phyloP scores from a whole-genome alignment of 2,329 filamentous ascomycete genomes.

The Fusarium sp. region DNA sequence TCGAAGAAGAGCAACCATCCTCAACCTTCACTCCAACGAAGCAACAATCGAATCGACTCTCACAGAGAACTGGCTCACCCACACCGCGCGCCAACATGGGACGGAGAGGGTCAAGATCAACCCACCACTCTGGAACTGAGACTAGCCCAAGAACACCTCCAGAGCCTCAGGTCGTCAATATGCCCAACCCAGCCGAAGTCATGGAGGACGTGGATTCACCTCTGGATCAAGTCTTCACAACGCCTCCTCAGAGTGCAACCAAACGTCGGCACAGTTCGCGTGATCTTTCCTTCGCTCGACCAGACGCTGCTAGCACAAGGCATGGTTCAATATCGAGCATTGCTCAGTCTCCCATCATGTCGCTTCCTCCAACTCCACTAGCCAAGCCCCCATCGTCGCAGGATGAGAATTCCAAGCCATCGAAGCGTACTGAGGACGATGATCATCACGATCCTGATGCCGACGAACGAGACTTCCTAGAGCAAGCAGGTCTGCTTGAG shows the following conservation, averaged over 20 bases:
- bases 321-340: constrained; percentile 54
- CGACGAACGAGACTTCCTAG: constrained; percentile 76
- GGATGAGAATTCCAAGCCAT: constrained; percentile 42
- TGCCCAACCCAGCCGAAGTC: constrained; percentile 39
- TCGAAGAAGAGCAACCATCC: constrained; percentile 78
- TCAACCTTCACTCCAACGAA: constrained; percentile 45
- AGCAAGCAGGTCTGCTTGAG: constrained; percentile 76
- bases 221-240: constrained; percentile 50
- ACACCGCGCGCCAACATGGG: constrained; percentile 43
- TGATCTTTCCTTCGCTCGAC: constrained; percentile 44
- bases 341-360: constrained; percentile 48
- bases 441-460: constrained; percentile 70
- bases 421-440: constrained; percentile 38
- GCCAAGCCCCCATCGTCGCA: constrained; percentile 34
- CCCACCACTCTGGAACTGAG: constrained; percentile 46
- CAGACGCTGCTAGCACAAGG: constrained; percentile 45
- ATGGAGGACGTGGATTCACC: constrained; percentile 47
- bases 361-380: constrained; percentile 44
- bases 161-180: constrained; percentile 41
- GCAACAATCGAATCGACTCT: constrained; percentile 45
- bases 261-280: constrained; percentile 47
- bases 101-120: constrained; percentile 50
- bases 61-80: constrained; percentile 48
- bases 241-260: constrained; percentile 52
- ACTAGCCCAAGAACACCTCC: constrained; percentile 48